phyloP scores from a whole-genome alignment of 2,329 filamentous ascomycete species.

The Zopfia rhizophila region DNA sequence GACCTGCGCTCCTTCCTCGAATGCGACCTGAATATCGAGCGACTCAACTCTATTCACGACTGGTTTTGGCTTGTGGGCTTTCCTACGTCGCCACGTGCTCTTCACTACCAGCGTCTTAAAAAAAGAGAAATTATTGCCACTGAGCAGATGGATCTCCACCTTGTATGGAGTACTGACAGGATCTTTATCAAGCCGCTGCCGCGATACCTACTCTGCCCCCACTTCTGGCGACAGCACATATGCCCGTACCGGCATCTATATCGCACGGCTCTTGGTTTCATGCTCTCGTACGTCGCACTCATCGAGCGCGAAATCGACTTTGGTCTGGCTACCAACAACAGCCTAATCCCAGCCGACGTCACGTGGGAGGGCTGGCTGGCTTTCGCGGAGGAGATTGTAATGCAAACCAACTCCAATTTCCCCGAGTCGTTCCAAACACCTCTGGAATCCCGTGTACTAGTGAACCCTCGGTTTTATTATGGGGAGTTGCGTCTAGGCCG shows the following conservation, averaged over 20 bases:
- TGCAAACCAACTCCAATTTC: constrained; percentile 12
- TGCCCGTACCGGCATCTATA: constrained; percentile 28
- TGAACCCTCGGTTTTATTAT: constrained; percentile 39
- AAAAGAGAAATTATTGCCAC: constrained; percentile 32
- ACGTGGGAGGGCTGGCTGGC: constrained; percentile 31
- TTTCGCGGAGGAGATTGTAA: constrained; percentile 22
- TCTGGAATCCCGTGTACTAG: constrained; percentile 7
- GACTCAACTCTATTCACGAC: constrained; percentile 29
- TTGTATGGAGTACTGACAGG: constrained; percentile 27
- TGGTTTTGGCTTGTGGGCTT: constrained; percentile 36
- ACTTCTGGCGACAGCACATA: constrained; percentile 31
- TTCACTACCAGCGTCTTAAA: constrained; percentile 34
- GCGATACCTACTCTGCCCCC: constrained; percentile 26
- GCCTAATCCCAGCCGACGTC: constrained; percentile 30
- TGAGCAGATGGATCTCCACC: constrained; percentile 34
- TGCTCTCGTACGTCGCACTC: constrained; percentile 32
- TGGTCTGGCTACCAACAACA: constrained; percentile 22
- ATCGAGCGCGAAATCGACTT: constrained; percentile 34
- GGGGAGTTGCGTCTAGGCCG: constrained; percentile 37
- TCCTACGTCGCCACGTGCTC: constrained; percentile 27
- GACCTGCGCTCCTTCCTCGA: constrained; percentile 28
- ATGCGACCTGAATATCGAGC: constrained; percentile 25
- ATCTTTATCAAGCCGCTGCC: constrained; percentile 37
- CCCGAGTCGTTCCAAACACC: constrained; percentile 8
- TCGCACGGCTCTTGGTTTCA: constrained; percentile 29